Conservation (phyloP, 2,329 filamentous ascomycete species). For the Penicillium sp. region DNA sequence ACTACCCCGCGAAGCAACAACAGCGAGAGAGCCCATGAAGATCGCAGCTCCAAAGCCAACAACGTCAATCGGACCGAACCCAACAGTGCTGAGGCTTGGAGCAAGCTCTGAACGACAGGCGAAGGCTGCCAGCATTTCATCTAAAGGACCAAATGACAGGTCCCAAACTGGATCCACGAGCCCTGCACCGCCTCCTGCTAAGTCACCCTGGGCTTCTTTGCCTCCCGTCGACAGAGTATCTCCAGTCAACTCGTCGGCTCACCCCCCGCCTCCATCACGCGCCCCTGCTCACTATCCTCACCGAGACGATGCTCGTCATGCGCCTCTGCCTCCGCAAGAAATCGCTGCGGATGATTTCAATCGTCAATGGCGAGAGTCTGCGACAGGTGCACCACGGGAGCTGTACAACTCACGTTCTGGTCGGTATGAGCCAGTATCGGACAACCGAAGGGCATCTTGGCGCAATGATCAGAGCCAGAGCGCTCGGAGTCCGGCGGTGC, state of each 20-base stretch:
- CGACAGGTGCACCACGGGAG: conserved; percentile 68
- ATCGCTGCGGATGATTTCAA: conserved; percentile 95
- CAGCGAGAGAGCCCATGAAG: conserved; percentile 32
- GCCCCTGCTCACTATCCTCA: conserved; percentile 61
- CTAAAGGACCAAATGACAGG: conserved; percentile 59
- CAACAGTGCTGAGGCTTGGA: conserved; percentile 54
- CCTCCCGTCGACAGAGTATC: conserved; percentile 83
- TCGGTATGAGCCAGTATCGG: conserved; percentile 84
- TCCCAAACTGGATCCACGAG: conserved; percentile 52
- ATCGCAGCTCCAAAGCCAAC: conserved; percentile 39
- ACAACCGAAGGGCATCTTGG: conserved; percentile 70
- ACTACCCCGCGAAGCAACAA: conserved; percentile 25
- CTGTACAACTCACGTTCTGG: conserved; percentile 95
- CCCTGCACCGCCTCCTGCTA: conserved; percentile 67
- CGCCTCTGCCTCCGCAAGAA: conserved; percentile 68
- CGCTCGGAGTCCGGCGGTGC: conserved; percentile 72
- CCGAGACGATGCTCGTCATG: conserved; percentile 59
- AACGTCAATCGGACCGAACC: conserved; percentile 54
- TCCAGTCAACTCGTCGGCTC: conserved; percentile 62
- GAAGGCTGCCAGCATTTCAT: conserved; percentile 47
- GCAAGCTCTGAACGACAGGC: conserved; percentile 52
- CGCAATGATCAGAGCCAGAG: conserved; percentile 67
- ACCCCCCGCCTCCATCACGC: conserved; percentile 39
- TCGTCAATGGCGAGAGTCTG: conserved; percentile 78
- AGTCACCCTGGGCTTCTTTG: conserved; percentile 88